A percentile compares a stretch with the other conserved stretches of the same genome.
These are phyloP conservation scores for Lepidium didymum DNA, from an alignment of 345 rosid species.

Conservation along the genomic window DNA sequence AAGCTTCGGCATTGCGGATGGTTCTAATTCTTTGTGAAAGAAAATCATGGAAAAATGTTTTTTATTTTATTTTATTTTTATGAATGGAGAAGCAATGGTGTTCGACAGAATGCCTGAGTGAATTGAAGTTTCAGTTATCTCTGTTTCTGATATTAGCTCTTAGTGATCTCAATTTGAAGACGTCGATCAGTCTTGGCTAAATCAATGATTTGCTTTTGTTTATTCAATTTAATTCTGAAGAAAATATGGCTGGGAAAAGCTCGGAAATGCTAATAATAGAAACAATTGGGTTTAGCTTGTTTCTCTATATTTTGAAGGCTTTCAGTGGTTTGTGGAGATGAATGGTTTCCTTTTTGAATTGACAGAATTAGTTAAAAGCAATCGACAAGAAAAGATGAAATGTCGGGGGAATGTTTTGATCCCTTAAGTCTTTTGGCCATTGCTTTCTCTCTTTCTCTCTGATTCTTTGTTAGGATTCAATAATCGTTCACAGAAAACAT, in stretches of 20 bases:
- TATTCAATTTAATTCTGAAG: neutral
- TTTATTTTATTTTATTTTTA: no score
- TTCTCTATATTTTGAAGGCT: constrained; percentile 36
- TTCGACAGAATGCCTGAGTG: constrained; percentile 19
- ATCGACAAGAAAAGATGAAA: constrained; percentile 23
- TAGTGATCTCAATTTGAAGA: neutral
- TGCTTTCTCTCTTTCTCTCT: constrained; percentile 19
- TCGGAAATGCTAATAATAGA: constrained; percentile 31
- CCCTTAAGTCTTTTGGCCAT: constrained; percentile 20
- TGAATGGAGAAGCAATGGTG: neutral
- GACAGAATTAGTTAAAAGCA: constrained; percentile 16
- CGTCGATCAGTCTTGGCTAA: neutral
- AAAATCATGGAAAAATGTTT: neutral
- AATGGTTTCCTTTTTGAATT: constrained; percentile 31
- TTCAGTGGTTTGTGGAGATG: constrained; percentile 35
- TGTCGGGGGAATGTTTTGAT: constrained; percentile 25
- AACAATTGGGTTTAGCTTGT: constrained; percentile 20
- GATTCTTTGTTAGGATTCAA: constrained; percentile 18
- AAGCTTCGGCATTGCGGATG: neutral
- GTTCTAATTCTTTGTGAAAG: neutral
- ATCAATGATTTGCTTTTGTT: neutral
- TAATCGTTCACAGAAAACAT: constrained; percentile 9
- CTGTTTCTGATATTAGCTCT: neutral
- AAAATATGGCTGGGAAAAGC: constrained; percentile 6
- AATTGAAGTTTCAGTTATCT: neutral